These are phyloP conservation scores for Lenzites betulinus DNA, from an alignment of 768 basidiomycete species.

Conservation along the genomic window DNA sequence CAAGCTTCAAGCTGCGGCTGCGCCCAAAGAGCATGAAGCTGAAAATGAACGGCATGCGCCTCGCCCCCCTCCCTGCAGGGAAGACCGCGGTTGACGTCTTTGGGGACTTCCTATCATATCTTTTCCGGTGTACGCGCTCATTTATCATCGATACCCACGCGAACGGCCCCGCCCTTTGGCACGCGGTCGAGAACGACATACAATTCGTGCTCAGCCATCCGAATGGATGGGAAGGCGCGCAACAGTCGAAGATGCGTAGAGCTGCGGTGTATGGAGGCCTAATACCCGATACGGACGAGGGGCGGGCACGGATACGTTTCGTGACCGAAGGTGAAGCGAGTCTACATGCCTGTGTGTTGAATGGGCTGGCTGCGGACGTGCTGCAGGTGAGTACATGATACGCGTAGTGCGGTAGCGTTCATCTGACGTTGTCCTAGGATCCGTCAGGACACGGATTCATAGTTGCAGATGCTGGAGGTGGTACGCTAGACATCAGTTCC, in stretches of 20 bases:
- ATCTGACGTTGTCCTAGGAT: constrained; percentile 45
- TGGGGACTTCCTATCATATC: constrained; percentile 76
- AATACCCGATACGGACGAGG: constrained; percentile 73
- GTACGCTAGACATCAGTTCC: constrained; percentile 79
- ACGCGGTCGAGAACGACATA: constrained; percentile 65
- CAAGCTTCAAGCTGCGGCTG: constrained; percentile 78
- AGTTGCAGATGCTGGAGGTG: constrained; percentile 80
- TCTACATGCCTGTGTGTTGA: constrained; percentile 78
- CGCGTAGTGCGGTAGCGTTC: background rate
- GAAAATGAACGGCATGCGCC: constrained; percentile 82
- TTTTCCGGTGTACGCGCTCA: constrained; percentile 70
- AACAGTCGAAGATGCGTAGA: constrained; percentile 76
- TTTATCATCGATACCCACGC: constrained; percentile 85
- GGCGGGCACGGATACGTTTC: constrained; percentile 72
- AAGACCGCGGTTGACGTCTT: constrained; percentile 76
- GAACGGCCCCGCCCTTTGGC: constrained; percentile 69
- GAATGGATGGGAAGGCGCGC: constrained; percentile 82
- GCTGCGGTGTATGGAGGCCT: constrained; percentile 72
- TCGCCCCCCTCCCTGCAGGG: constrained; percentile 63
- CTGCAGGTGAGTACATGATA: constrained; percentile 46
- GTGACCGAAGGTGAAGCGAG: constrained; percentile 86
- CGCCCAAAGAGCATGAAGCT: constrained; percentile 78
- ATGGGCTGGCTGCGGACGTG: constrained; percentile 75
- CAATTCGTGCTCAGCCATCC: constrained; percentile 80
- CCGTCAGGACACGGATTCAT: constrained; percentile 77